Percentiles rank a stretch among this genome's conserved stretches.
Conservation (phyloP, 495 filamentous ascomycete genomes). For the Xylaria telfairii region DNA sequence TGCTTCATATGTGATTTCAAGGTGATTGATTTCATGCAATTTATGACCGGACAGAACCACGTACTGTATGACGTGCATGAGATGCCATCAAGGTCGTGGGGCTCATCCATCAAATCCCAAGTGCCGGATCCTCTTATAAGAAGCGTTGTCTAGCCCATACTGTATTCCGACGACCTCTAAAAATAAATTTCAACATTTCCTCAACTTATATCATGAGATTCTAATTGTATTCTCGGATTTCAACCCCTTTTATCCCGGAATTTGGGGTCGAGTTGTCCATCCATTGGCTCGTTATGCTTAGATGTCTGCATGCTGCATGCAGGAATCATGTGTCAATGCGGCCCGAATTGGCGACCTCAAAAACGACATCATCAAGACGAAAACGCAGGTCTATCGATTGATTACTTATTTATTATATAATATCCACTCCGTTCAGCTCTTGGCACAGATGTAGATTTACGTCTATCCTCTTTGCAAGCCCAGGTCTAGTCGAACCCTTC, state of each 20-base stretch:
- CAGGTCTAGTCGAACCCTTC: neutral
- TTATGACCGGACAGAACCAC: neutral
- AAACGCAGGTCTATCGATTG: neutral
- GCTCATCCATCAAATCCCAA: constrained; percentile 31
- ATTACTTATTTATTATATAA: neutral
- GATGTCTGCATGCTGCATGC: neutral
- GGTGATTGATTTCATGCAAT: neutral
- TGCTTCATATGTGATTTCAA: too few relatives aligned
- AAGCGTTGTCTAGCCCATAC: constrained; percentile 14
- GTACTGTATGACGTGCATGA: constrained; percentile 24
- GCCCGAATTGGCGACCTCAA: neutral
- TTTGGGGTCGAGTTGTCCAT: neutral
- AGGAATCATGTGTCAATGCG: constrained; percentile 1
- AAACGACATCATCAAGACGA: neutral
- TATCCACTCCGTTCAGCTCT: neutral
- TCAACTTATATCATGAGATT: neutral
- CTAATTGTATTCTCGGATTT: neutral
- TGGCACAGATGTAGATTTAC: neutral
- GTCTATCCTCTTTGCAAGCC: neutral
- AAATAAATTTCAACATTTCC: neutral
- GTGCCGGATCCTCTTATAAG: constrained; percentile 31
- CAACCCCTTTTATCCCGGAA: neutral
- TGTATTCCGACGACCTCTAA: neutral
- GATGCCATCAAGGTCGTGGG: constrained; percentile 43
- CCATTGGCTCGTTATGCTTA: constrained; percentile 7